Conservation (phyloP, 306 rosid species). For the Hippophae gyantsensis region DNA sequence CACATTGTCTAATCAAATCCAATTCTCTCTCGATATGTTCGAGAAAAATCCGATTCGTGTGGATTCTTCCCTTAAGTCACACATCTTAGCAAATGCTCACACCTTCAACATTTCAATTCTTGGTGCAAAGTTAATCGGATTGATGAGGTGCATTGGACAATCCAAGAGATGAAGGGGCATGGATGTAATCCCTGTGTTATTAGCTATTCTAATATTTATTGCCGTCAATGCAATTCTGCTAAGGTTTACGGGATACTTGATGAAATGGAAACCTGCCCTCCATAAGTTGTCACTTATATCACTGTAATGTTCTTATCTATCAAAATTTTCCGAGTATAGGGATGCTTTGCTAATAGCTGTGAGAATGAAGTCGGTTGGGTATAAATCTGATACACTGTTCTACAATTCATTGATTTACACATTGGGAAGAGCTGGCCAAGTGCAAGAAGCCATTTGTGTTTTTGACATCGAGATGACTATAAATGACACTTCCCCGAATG, state of each 20-base stretch:
- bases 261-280: slow-evolving; percentile 72
- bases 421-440: slow-evolving; percentile 57
- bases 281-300: slow-evolving; percentile 67
- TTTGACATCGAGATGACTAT: slow-evolving; percentile 54
- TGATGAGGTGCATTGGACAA: slow-evolving; percentile 86
- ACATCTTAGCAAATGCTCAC: slow-evolving; percentile 58
- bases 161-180: slow-evolving; percentile 83
- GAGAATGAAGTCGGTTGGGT: slow-evolving; percentile 53
- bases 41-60: no score
- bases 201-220: slow-evolving; percentile 70
- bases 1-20: no score
- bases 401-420: slow-evolving; percentile 62
- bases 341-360: slow-evolving; percentile 51
- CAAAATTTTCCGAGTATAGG: slow-evolving; percentile 49
- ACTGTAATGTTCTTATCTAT: slow-evolving; percentile 46
- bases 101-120: slow-evolving; percentile 76
- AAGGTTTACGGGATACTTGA: slow-evolving; percentile 63
- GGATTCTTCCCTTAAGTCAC: slow-evolving; percentile 28
- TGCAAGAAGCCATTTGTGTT: slow-evolving; percentile 39
- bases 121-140: slow-evolving; percentile 72
- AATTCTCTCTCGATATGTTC: no score
- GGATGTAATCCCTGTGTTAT: slow-evolving; percentile 63
- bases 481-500: slow-evolving; percentile 40
- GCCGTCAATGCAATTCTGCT: slow-evolving; percentile 36
- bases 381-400: slow-evolving; percentile 54